Conservation (phyloP, 805 yeast genomes). For the Lipomyces sp. region DNA sequence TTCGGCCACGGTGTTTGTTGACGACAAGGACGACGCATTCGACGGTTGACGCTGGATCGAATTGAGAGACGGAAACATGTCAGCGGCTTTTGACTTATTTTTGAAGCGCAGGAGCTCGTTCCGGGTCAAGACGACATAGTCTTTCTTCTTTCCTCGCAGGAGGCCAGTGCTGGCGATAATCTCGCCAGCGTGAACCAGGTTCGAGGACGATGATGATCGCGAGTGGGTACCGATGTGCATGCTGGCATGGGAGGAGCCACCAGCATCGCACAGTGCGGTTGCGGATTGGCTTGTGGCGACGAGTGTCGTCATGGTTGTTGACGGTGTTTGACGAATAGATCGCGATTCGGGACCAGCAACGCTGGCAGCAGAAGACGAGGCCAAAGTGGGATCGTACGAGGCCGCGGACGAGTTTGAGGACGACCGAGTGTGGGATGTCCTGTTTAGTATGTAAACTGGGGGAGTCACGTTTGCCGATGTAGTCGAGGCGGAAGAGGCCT, state of each 20-base stretch:
- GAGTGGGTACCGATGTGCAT: neutral
- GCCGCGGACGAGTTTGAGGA: neutral
- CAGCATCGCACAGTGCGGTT: neutral
- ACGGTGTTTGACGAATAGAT: neutral
- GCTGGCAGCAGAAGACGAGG: conserved; percentile 9
- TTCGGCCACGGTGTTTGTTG: conserved; percentile 12
- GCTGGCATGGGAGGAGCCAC: neutral
- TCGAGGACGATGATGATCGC: conserved; percentile 5
- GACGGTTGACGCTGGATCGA: conserved; percentile 18
- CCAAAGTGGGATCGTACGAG: neutral
- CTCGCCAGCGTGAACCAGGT: conserved; percentile 36
- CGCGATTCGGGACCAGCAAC: neutral
- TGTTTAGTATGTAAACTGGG: neutral
- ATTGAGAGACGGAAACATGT: conserved; percentile 29
- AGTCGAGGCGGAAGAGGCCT: conserved; percentile 1
- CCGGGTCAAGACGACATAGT: conserved; percentile 37
- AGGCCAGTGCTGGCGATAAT: conserved; percentile 36
- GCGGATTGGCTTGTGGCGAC: neutral
- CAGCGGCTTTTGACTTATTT: conserved; percentile 32
- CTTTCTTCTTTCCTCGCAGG: conserved; percentile 38
- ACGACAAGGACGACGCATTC: conserved; percentile 16
- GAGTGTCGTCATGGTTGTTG: conserved; percentile 3
- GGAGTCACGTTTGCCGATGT: neutral
- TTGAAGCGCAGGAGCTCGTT: conserved; percentile 37
- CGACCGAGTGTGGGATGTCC: neutral